These are phyloP conservation scores for Lactarius quietus DNA, from an alignment of 768 basidiomycete species.

Conservation along the genomic window DNA sequence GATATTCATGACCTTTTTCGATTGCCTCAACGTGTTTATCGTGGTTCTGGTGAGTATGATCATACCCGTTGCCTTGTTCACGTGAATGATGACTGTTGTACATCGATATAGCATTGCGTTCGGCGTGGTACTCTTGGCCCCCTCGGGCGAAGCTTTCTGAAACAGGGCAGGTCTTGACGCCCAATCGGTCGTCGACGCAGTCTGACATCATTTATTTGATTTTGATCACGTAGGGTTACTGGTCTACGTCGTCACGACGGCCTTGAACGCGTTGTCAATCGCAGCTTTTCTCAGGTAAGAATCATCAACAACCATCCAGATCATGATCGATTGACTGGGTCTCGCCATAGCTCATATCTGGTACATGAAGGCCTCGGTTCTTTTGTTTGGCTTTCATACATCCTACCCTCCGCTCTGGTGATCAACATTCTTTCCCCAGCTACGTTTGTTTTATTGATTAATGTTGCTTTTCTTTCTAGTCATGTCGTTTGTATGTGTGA, in stretches of 20 bases:
- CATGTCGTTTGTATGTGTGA: slow-evolving; percentile 16
- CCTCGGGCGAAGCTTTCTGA: too few species aligned
- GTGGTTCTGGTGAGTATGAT: slow-evolving; percentile 10
- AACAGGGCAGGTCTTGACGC: slow-evolving; percentile 18
- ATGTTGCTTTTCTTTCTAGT: slow-evolving; percentile 4
- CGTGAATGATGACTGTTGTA: background rate
- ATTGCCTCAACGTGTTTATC: slow-evolving; percentile 14
- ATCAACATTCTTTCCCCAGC: background rate
- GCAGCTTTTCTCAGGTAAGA: slow-evolving; percentile 17
- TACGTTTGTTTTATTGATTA: background rate
- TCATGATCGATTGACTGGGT: background rate
- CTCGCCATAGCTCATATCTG: slow-evolving; percentile 2
- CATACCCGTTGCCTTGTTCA: background rate
- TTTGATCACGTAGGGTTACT: slow-evolving; percentile 15
- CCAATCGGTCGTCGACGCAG: background rate
- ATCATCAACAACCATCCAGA: background rate
- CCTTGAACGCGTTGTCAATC: too few species aligned
- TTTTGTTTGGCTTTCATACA: slow-evolving; percentile 15
- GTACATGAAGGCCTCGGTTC: background rate
- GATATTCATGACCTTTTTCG: slow-evolving; percentile 12
- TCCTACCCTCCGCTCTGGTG: slow-evolving; percentile 22
- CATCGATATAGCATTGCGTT: slow-evolving; percentile 16
- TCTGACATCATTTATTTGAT: background rate
- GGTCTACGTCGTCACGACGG: slow-evolving; percentile 23
- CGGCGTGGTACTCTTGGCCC: slow-evolving; percentile 13